Percentiles rank a stretch among this genome's conserved stretches.
Evolutionary conservation across 768 basidiomycete species (phyloP).

Genomic region (Naematelia encephala): DNA sequence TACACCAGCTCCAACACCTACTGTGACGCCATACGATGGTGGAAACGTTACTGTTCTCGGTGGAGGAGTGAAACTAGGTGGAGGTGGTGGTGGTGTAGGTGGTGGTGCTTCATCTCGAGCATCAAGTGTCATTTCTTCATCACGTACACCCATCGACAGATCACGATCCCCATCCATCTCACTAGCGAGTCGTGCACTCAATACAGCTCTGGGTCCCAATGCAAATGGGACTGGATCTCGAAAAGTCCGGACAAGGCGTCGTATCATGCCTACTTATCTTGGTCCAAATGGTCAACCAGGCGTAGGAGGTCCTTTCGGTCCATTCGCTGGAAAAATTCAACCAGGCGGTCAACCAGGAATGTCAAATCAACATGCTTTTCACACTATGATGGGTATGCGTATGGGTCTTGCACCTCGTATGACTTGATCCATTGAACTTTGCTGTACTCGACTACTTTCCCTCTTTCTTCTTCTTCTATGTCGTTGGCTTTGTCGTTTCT

Average conservation of each 20-base stretch:
- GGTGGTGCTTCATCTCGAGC: conserved; percentile 38
- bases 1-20: conserved; percentile 24
- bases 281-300: conserved; percentile 40
- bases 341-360: neutral
- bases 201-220: conserved; percentile 24
- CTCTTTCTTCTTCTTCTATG: neutral
- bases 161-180: conserved; percentile 43
- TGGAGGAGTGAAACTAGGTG: conserved; percentile 52
- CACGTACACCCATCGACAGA: conserved; percentile 25
- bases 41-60: conserved; percentile 52
- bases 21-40: conserved; percentile 51
- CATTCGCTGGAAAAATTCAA: conserved; percentile 13
- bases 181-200: conserved; percentile 35
- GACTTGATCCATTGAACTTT: too few relatives aligned
- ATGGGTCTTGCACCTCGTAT: neutral
- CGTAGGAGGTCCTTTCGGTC: conserved; percentile 34
- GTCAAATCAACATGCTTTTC: neutral
- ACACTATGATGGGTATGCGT: neutral
- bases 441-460: neutral
- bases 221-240: conserved; percentile 11
- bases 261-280: conserved; percentile 47
- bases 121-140: conserved; percentile 19
- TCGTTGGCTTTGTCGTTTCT: neutral
- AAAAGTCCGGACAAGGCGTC: conserved; percentile 34
- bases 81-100: conserved; percentile 45